Percentiles rank a stretch among this genome's conserved stretches.
phyloP scores from a whole-genome alignment of 2,329 filamentous ascomycete genomes.

The Pochonia chlamydosporia region DNA sequence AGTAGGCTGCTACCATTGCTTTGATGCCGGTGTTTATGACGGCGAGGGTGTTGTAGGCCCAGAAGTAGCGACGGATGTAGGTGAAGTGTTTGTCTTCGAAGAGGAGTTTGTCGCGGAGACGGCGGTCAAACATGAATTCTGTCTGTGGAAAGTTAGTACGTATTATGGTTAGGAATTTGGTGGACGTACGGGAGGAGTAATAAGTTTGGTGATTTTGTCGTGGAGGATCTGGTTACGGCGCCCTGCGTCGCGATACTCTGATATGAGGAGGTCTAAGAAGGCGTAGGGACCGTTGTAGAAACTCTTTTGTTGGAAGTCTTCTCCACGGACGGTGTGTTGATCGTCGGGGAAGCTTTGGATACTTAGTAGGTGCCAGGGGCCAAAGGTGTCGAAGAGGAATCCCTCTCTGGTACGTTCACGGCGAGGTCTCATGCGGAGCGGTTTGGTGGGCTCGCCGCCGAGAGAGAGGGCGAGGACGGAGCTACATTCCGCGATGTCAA shows the following conservation, averaged over 20 bases:
- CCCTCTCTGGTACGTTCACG: constrained; percentile 44
- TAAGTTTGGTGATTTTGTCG: constrained; percentile 49
- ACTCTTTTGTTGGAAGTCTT: constrained; percentile 45
- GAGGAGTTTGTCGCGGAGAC: constrained; percentile 49
- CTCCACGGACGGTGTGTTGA: constrained; percentile 47
- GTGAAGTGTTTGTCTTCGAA: constrained; percentile 58
- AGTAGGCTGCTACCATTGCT: constrained; percentile 50
- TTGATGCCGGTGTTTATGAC: constrained; percentile 55
- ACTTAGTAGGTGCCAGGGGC: constrained; percentile 54
- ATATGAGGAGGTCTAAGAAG: constrained; percentile 51
- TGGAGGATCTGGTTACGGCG: constrained; percentile 53
- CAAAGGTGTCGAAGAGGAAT: constrained; percentile 51
- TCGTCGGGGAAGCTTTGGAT: constrained; percentile 57
- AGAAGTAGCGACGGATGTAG: constrained; percentile 57
- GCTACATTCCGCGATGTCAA: constrained; percentile 53
- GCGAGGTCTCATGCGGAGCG: constrained; percentile 42
- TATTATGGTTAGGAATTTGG: no score
- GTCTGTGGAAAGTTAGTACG: constrained; percentile 25
- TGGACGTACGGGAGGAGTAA: constrained; percentile 45
- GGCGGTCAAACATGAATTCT: constrained; percentile 53
- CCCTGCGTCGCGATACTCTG: constrained; percentile 55
- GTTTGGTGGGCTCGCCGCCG: constrained; percentile 43
- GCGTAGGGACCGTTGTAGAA: constrained; percentile 57
- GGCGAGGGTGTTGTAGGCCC: constrained; percentile 55
- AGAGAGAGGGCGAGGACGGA: constrained; percentile 55